These are phyloP conservation scores for Aspergillus pseudoglaucus DNA, from an alignment of 2,329 filamentous ascomycete species.

Conservation along the genomic window DNA sequence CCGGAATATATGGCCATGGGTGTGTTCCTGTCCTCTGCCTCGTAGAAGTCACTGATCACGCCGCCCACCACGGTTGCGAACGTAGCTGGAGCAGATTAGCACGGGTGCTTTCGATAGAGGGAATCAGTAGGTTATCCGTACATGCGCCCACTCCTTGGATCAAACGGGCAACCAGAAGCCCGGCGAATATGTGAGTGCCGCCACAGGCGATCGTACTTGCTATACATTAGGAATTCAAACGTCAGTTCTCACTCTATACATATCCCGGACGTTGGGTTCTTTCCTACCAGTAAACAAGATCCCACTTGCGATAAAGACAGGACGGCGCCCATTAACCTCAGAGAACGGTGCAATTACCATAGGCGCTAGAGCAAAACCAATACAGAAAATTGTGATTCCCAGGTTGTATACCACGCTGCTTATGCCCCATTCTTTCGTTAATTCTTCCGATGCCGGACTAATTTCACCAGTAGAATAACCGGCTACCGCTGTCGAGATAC, in stretches of 20 bases:
- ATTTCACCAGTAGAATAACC: slow-evolving; percentile 79
- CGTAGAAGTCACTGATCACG: slow-evolving; percentile 80
- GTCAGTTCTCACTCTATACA: neutral
- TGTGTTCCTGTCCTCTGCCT: slow-evolving; percentile 70
- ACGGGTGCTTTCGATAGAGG: neutral
- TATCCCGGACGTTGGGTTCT: neutral
- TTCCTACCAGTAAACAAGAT: slow-evolving; percentile 55
- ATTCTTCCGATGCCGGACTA: slow-evolving; percentile 59
- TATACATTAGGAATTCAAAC: slow-evolving; percentile 11
- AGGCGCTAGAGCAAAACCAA: slow-evolving; percentile 73
- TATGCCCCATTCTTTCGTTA: slow-evolving; percentile 60
- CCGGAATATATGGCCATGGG: slow-evolving; percentile 86
- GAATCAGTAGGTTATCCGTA: slow-evolving; percentile 33
- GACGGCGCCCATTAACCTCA: slow-evolving; percentile 79
- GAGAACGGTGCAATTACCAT: slow-evolving; percentile 86
- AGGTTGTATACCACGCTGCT: slow-evolving; percentile 59
- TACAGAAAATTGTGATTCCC: slow-evolving; percentile 75
- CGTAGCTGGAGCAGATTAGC: slow-evolving; percentile 32
- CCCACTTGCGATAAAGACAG: slow-evolving; percentile 71
- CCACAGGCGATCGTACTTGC: slow-evolving; percentile 66
- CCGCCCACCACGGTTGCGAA: slow-evolving; percentile 89
- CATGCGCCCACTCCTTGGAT: slow-evolving; percentile 70
- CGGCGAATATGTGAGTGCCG: slow-evolving; percentile 60
- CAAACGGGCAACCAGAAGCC: slow-evolving; percentile 70
- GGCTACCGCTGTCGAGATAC: slow-evolving; percentile 66